phyloP scores from a whole-genome alignment of 306 rosid species.

The Canavalia gladiata region DNA sequence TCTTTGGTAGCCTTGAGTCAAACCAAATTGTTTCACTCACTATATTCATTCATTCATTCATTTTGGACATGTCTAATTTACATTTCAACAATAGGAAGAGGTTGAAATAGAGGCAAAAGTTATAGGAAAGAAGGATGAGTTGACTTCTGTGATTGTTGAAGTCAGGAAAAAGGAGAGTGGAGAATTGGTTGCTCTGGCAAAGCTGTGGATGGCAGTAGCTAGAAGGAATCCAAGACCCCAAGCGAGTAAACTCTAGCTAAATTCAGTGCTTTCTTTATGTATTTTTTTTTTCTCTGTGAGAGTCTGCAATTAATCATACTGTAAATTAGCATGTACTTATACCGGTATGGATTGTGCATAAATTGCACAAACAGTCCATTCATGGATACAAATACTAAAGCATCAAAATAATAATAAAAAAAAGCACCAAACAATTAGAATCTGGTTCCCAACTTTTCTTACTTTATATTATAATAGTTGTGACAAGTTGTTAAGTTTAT shows the following conservation, averaged over 20 bases:
- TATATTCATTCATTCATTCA: background rate
- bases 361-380: background rate
- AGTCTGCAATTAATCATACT: background rate
- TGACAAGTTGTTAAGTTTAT: background rate
- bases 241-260: slow-evolving; percentile 32
- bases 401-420: background rate
- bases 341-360: background rate
- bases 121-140: slow-evolving; percentile 43
- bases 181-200: slow-evolving; percentile 57
- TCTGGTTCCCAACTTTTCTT: background rate
- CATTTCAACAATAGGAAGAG: slow-evolving; percentile 53
- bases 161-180: slow-evolving; percentile 46
- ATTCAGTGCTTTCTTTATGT: slow-evolving; percentile 1
- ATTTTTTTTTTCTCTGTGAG: background rate
- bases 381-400: background rate
- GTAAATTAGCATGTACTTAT: background rate
- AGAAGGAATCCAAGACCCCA: background rate
- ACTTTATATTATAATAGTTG: background rate
- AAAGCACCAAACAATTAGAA: background rate
- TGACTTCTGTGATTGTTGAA: slow-evolving; percentile 51
- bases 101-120: slow-evolving; percentile 58
- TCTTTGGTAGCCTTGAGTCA: background rate
- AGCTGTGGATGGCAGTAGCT: slow-evolving; percentile 52
- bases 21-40: background rate
- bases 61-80: background rate